phyloP scores from a whole-genome alignment of 2,329 filamentous ascomycete genomes.

The Fusarium papillatum region DNA sequence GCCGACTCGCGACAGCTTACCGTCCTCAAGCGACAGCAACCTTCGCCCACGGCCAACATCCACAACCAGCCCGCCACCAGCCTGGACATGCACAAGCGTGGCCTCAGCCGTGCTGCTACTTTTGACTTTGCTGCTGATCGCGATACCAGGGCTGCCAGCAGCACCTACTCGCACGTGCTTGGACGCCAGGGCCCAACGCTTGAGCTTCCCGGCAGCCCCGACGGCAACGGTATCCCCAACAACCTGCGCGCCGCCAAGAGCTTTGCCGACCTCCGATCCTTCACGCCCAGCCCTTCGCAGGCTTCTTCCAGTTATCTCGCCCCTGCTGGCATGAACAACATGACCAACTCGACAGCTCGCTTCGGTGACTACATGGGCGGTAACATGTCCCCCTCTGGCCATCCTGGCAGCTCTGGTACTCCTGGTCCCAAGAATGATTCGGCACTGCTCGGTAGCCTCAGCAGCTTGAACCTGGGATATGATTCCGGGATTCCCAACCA shows the following conservation, averaged over 20 bases:
- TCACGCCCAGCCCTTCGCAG: slow-evolving; percentile 94
- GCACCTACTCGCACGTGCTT: slow-evolving; percentile 79
- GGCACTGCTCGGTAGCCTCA: slow-evolving; percentile 62
- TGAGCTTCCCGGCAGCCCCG: slow-evolving; percentile 86
- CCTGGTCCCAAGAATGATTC: slow-evolving; percentile 55
- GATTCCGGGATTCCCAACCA: slow-evolving; percentile 58
- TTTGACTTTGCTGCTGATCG: slow-evolving; percentile 93
- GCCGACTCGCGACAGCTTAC: slow-evolving; percentile 92
- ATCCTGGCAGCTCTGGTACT: slow-evolving; percentile 52
- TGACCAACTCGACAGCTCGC: slow-evolving; percentile 58
- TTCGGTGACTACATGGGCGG: slow-evolving; percentile 61
- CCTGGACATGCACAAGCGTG: slow-evolving; percentile 83
- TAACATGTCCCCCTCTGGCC: slow-evolving; percentile 50
- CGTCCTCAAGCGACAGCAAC: slow-evolving; percentile 78
- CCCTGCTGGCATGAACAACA: slow-evolving; percentile 65
- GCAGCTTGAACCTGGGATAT: slow-evolving; percentile 65
- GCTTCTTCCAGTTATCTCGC: slow-evolving; percentile 81
- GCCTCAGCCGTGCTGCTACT: slow-evolving; percentile 93
- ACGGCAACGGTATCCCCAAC: slow-evolving; percentile 73
- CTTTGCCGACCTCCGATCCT: slow-evolving; percentile 94
- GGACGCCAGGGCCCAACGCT: slow-evolving; percentile 89
- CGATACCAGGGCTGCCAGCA: slow-evolving; percentile 74
- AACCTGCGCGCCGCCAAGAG: slow-evolving; percentile 96
- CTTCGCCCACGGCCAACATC: slow-evolving; percentile 67
- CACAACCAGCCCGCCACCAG: slow-evolving; percentile 73